phyloP scores from a whole-genome alignment of 176 grass and related monocot genomes.

The Triticum timopheevii region DNA sequence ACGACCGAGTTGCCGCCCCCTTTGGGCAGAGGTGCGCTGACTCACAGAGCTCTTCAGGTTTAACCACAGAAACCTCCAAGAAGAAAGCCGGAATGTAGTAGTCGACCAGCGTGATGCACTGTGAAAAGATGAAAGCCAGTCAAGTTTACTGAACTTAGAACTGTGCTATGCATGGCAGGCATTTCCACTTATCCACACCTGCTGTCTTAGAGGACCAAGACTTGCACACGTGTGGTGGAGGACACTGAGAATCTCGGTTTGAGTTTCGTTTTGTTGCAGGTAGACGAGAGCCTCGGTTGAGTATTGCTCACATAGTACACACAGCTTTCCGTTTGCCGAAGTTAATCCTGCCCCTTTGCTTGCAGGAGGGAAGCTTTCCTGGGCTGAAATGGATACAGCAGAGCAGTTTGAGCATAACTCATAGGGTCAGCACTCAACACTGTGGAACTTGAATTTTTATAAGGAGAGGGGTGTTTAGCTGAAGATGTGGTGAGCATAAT shows the following conservation, averaged over 20 bases:
- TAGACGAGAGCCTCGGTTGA: slow-evolving; percentile 45
- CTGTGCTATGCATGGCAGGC: neutral
- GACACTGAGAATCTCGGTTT: slow-evolving; percentile 53
- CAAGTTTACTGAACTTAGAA: neutral
- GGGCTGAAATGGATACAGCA: slow-evolving; percentile 35
- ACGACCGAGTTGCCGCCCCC: neutral
- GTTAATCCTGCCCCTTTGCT: slow-evolving; percentile 14
- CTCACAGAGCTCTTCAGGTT: slow-evolving; percentile 58
- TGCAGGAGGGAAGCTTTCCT: slow-evolving; percentile 16
- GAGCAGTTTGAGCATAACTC: slow-evolving; percentile 1
- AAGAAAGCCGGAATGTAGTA: slow-evolving; percentile 68
- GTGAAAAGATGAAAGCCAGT: neutral
- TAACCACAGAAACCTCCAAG: slow-evolving; percentile 50
- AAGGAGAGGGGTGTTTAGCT: neutral
- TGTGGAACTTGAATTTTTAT: neutral
- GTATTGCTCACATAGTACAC: slow-evolving; percentile 65
- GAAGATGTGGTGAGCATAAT: neutral
- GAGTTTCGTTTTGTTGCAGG: slow-evolving; percentile 63
- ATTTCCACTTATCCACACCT: slow-evolving; percentile 37
- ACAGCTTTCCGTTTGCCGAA: slow-evolving; percentile 42
- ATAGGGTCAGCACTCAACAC: neutral
- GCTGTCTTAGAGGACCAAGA: slow-evolving; percentile 45
- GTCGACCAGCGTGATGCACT: slow-evolving; percentile 84
- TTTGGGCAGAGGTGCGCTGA: slow-evolving; percentile 67
- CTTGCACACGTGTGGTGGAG: slow-evolving; percentile 49